A percentile compares a stretch with the other conserved stretches of the same genome.
Evolutionary conservation across 2,329 filamentous ascomycete genomes (phyloP).

Genomic region (Trichoderma sp.): DNA sequence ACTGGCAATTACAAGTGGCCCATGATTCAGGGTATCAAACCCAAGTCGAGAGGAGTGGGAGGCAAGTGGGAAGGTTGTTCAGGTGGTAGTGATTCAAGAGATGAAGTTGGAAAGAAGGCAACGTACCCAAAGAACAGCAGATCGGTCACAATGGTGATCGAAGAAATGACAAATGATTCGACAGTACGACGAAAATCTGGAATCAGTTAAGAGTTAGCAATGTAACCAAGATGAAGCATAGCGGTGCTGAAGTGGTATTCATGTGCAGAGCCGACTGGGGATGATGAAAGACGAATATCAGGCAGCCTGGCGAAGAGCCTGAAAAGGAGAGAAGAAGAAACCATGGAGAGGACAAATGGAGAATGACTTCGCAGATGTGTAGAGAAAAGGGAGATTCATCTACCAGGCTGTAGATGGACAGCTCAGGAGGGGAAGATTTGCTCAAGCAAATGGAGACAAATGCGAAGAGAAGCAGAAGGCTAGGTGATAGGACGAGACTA

Average conservation of each 20-base stretch:
- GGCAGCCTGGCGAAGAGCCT: neutral
- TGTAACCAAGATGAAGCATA: neutral
- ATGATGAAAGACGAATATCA: neutral
- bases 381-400: neutral
- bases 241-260: neutral
- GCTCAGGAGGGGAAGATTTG: neutral
- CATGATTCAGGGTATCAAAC: neutral
- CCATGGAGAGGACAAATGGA: neutral
- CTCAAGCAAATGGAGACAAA: neutral
- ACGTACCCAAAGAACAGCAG: slow-evolving; percentile 35
- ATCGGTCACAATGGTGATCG: slow-evolving; percentile 31
- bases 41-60: neutral
- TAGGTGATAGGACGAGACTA: neutral
- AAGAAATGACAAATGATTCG: slow-evolving; percentile 32
- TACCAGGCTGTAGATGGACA: neutral
- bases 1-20: neutral
- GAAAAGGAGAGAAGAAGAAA: neutral
- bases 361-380: neutral
- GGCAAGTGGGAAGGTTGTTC: no score
- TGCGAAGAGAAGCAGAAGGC: neutral
- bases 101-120: neutral
- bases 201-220: neutral
- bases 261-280: neutral
- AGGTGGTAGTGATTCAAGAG: neutral
- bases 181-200: slow-evolving; percentile 32